Evolutionary conservation across 495 filamentous ascomycete genomes (phyloP).

Genomic region (Hypoxylon crocopeplum): DNA sequence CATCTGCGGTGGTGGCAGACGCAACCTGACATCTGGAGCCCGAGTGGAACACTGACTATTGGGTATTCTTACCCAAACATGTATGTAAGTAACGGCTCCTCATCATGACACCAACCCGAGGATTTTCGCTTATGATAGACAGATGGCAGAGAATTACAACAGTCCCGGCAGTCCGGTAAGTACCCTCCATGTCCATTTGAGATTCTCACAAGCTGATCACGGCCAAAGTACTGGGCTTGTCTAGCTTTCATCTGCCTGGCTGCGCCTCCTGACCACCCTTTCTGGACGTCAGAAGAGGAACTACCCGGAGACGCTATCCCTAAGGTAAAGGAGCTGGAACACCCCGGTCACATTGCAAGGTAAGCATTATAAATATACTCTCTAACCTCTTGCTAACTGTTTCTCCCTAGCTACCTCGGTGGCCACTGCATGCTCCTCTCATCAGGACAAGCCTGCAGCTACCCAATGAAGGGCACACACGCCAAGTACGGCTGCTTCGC

Average conservation of each 20-base stretch:
- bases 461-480: conserved; percentile 78
- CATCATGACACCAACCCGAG: not conserved
- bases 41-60: conserved; percentile 74
- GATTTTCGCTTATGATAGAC: conserved; percentile 6
- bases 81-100: conserved; percentile 59
- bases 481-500: conserved; percentile 84
- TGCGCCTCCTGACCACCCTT: conserved; percentile 70
- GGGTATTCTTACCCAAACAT: conserved; percentile 82
- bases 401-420: conserved; percentile 52
- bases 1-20: conserved; percentile 82
- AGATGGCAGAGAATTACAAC: conserved; percentile 80
- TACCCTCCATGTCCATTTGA: not conserved
- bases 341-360: conserved; percentile 74
- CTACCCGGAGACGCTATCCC: conserved; percentile 63
- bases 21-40: conserved; percentile 73
- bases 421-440: conserved; percentile 76
- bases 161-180: conserved; percentile 64
- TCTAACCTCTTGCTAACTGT: not conserved
- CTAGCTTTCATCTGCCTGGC: conserved; percentile 76
- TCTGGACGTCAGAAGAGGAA: conserved; percentile 73
- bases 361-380: conserved; percentile 25
- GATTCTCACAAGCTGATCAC: not conserved
- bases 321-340: conserved; percentile 61
- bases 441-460: conserved; percentile 78
- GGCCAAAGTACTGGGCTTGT: conserved; percentile 74